phyloP scores from a whole-genome alignment of 192 early-diverging fungal genomes.

The Coemansia sp. region DNA sequence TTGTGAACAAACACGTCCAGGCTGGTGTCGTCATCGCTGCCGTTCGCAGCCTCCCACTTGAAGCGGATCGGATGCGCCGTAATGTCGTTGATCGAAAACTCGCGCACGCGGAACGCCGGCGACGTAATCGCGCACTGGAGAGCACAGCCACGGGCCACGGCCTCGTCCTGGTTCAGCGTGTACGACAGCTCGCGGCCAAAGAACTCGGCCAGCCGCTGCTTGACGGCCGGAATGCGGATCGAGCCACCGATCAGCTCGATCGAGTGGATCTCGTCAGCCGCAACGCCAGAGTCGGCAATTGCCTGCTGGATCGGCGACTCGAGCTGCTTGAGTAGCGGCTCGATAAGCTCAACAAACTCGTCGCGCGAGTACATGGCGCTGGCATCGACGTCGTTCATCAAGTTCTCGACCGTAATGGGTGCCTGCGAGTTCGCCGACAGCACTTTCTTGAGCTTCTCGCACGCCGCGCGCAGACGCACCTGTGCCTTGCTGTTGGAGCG shows the following conservation, averaged over 20 bases:
- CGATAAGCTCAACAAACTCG: conserved; percentile 83
- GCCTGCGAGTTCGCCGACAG: conserved; percentile 89
- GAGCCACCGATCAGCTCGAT: conserved; percentile 94
- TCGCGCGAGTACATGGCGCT: conserved; percentile 75
- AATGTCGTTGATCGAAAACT: conserved; percentile 90
- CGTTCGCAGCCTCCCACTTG: conserved; percentile 67
- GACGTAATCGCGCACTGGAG: conserved; percentile 96
- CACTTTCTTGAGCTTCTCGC: conserved; percentile 97
- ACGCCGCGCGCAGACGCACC: conserved; percentile 83
- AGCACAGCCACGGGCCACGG: conserved; percentile 92
- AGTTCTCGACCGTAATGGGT: conserved; percentile 90
- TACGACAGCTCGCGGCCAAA: conserved; percentile 87
- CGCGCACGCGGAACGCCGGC: conserved; percentile 96
- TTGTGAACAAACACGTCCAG: conserved; percentile 86
- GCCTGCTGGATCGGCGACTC: conserved; percentile 73
- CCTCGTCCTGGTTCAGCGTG: conserved; percentile 98
- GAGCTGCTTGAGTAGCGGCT: conserved; percentile 71
- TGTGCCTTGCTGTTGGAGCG: conserved; percentile 83
- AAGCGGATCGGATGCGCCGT: conserved; percentile 87
- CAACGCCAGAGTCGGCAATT: conserved; percentile 71
- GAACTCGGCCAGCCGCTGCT: conserved; percentile 82
- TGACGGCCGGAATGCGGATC: conserved; percentile 93
- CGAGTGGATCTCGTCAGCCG: conserved; percentile 83
- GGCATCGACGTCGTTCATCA: conserved; percentile 96
- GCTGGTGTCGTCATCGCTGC: conserved; percentile 61